Percentiles rank a stretch among this genome's conserved stretches.
Conservation (phyloP, 176 grass and related monocot genomes). For the Avena eriantha region DNA sequence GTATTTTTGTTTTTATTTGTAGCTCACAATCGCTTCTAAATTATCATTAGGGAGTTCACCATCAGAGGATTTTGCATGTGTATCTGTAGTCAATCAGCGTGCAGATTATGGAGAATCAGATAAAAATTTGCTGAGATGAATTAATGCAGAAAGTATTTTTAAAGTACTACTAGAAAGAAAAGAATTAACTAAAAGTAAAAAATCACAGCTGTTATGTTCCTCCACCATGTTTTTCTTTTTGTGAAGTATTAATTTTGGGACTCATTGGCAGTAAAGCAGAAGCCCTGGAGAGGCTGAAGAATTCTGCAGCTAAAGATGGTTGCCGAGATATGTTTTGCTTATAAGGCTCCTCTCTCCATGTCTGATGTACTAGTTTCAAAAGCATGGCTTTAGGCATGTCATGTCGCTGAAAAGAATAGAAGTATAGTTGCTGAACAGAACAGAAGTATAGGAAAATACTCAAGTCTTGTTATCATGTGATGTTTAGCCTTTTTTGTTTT, state of each 20-base stretch:
- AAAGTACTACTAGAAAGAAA: not conserved
- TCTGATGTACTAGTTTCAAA: not conserved
- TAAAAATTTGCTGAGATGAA: not conserved
- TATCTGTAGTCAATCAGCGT: not conserved
- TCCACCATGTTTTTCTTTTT: not conserved
- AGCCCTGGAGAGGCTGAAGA: not conserved
- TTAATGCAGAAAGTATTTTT: not conserved
- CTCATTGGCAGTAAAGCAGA: not conserved
- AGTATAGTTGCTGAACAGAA: not conserved
- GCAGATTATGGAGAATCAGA: not conserved
- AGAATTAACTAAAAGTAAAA: not conserved
- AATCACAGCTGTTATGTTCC: not conserved
- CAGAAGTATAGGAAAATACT: not conserved
- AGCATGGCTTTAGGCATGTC: not conserved
- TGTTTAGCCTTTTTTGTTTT: not conserved
- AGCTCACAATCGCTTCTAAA: not conserved
- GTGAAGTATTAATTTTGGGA: not conserved
- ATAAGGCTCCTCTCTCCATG: not conserved
- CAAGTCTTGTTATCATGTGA: not conserved
- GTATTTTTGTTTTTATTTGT: not conserved
- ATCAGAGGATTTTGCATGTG: not conserved
- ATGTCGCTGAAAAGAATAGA: too few relatives aligned
- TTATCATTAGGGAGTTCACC: not conserved
- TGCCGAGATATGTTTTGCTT: not conserved
- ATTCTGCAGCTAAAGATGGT: not conserved